A percentile compares a stretch with the other conserved stretches of the same genome.
Evolutionary conservation across 2,329 filamentous ascomycete genomes (phyloP).

Genomic region (Lachnellula subtilissima): DNA sequence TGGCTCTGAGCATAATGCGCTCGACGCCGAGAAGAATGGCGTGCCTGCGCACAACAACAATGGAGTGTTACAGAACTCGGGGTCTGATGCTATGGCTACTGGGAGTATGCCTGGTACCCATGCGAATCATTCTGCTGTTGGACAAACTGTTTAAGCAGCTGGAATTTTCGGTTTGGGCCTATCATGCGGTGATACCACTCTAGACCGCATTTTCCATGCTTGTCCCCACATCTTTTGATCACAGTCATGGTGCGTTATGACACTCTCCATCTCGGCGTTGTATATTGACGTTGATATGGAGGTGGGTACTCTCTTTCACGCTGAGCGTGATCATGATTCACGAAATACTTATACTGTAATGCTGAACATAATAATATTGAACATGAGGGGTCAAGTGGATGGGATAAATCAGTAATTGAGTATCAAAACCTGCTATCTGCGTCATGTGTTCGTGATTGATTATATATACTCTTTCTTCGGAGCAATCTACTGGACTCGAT

Average conservation of each 20-base stretch:
- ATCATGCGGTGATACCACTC: background rate
- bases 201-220: background rate
- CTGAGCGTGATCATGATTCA: background rate
- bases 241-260: background rate
- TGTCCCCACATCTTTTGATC: background rate
- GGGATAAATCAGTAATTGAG: too few relatives aligned
- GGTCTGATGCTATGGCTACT: background rate
- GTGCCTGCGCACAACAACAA: background rate
- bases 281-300: background rate
- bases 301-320: background rate
- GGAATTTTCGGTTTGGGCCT: background rate
- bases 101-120: background rate
- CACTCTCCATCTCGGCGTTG: background rate
- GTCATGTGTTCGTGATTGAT: too few relatives aligned
- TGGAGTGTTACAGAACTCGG: background rate
- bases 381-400: too few relatives aligned
- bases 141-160: conserved; percentile 5
- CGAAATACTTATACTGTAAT: too few relatives aligned
- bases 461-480: too few relatives aligned
- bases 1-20: background rate
- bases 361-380: too few relatives aligned
- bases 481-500: too few relatives aligned
- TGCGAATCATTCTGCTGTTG: background rate
- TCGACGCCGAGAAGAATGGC: background rate
- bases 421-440: too few relatives aligned